A percentile compares a stretch with the other conserved stretches of the same genome.
Conservation (phyloP, 2,329 filamentous ascomycete genomes). For the Trematosphaeria pertusa region DNA sequence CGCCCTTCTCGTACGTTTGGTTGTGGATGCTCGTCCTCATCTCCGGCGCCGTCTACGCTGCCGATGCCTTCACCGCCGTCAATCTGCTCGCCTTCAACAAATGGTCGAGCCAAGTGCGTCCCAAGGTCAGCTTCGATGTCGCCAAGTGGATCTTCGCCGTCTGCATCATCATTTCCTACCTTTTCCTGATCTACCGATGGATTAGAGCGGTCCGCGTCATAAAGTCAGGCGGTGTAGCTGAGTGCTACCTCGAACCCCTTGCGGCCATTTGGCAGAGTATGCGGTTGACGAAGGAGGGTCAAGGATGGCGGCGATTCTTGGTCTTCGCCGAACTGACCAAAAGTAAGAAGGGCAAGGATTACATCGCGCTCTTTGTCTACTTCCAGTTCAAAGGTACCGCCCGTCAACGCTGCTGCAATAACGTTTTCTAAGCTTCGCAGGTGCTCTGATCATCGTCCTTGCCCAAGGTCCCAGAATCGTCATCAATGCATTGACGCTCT, state of each 20-base stretch:
- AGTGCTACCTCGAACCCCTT: slow-evolving; percentile 88
- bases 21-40: slow-evolving; percentile 81
- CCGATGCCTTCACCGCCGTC: slow-evolving; percentile 92
- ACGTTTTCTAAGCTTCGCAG: slow-evolving; percentile 54
- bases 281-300: slow-evolving; percentile 70
- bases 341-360: slow-evolving; percentile 88
- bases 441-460: slow-evolving; percentile 86
- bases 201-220: slow-evolving; percentile 82
- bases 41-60: slow-evolving; percentile 82
- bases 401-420: not conserved
- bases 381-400: slow-evolving; percentile 72
- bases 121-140: slow-evolving; percentile 75
- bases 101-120: slow-evolving; percentile 85
- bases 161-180: slow-evolving; percentile 89
- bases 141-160: slow-evolving; percentile 95
- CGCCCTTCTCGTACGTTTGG: slow-evolving; percentile 81
- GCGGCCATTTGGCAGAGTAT: slow-evolving; percentile 85
- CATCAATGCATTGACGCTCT: slow-evolving; percentile 88
- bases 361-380: slow-evolving; percentile 89
- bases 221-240: slow-evolving; percentile 81
- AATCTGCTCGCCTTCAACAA: slow-evolving; percentile 87
- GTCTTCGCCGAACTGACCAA: slow-evolving; percentile 91
- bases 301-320: slow-evolving; percentile 88
- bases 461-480: slow-evolving; percentile 92
- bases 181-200: slow-evolving; percentile 82